A percentile compares a stretch with the other conserved stretches of the same genome.
Conservation (phyloP, 768 basidiomycete species). For the Lyophyllum decastes region DNA sequence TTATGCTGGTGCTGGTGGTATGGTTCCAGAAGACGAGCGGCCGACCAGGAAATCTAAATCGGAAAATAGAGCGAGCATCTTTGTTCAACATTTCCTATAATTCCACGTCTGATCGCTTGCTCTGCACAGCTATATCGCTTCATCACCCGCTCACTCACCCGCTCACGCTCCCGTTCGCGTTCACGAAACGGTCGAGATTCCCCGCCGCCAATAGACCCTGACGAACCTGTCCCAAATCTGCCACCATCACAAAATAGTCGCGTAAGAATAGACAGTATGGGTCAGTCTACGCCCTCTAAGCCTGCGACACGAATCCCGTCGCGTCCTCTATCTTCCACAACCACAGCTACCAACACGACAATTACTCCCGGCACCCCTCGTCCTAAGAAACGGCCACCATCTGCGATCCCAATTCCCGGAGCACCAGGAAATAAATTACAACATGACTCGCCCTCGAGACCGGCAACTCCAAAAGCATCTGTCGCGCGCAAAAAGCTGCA, state of each 20-base stretch:
- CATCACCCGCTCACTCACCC: conserved; percentile 50
- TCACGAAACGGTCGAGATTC: conserved; percentile 32
- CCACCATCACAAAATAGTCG: conserved; percentile 15
- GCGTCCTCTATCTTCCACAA: conserved; percentile 67
- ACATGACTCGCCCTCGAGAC: conserved; percentile 18
- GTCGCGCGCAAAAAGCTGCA: conserved; percentile 42
- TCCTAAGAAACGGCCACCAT: conserved; percentile 26
- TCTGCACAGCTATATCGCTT: conserved; percentile 58
- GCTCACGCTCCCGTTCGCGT: conserved; percentile 64
- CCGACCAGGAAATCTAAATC: conserved; percentile 40
- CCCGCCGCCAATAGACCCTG: conserved; percentile 13
- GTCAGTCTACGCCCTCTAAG: conserved; percentile 37
- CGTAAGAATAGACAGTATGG: conserved; percentile 17
- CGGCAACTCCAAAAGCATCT: conserved; percentile 36
- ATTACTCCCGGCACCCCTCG: conserved; percentile 59
- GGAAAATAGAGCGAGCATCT: conserved; percentile 46
- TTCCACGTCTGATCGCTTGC: conserved; percentile 10
- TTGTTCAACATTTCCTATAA: conserved; percentile 8
- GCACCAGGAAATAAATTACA: conserved; percentile 8
- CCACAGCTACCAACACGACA: conserved; percentile 62
- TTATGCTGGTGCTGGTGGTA: conserved; percentile 15
- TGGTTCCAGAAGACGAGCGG: conserved; percentile 36
- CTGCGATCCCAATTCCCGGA: conserved; percentile 28
- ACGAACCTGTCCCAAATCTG: conserved; percentile 23
- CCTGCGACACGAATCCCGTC: conserved; percentile 52